Evolutionary conservation across 257 asterid species (phyloP).

Genomic region (Echium plantagineum): DNA sequence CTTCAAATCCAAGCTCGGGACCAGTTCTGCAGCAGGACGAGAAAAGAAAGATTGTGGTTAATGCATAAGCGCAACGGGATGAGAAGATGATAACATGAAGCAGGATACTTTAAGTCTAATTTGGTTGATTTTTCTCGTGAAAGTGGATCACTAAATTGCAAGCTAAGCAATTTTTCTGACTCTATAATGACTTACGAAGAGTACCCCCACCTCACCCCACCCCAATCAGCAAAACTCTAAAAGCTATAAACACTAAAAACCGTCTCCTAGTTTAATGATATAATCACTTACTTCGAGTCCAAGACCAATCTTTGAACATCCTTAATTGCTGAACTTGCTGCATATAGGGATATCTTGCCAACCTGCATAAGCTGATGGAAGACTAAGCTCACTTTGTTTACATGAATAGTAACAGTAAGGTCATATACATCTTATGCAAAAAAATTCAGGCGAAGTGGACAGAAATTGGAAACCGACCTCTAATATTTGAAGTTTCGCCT

Average conservation of each 20-base stretch:
- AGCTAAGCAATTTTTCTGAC: neutral
- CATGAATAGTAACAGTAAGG: neutral
- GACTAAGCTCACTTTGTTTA: neutral
- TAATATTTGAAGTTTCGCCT: constrained; percentile 64
- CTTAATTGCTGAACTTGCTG: constrained; percentile 91
- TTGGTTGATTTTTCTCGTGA: neutral
- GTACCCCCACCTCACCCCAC: too few relatives aligned
- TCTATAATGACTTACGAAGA: too few relatives aligned
- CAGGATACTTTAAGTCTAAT: neutral
- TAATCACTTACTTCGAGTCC: constrained; percentile 76
- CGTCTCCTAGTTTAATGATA: neutral
- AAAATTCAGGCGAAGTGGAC: constrained; percentile 4
- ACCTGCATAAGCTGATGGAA: constrained; percentile 40
- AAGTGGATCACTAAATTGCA: neutral
- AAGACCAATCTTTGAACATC: constrained; percentile 95
- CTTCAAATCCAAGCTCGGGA: constrained; percentile 76
- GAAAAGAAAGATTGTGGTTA: neutral
- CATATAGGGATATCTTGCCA: constrained; percentile 83
- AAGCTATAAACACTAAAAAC: neutral
- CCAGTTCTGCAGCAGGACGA: constrained; percentile 48
- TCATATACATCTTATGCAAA: neutral
- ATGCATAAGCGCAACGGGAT: neutral
- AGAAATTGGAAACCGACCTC: constrained; percentile 44
- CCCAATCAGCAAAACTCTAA: neutral
- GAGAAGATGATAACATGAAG: neutral